Base-by-base conservation (phyloP, 106 monocot genomes). In the Chionographis japonica region DNA sequence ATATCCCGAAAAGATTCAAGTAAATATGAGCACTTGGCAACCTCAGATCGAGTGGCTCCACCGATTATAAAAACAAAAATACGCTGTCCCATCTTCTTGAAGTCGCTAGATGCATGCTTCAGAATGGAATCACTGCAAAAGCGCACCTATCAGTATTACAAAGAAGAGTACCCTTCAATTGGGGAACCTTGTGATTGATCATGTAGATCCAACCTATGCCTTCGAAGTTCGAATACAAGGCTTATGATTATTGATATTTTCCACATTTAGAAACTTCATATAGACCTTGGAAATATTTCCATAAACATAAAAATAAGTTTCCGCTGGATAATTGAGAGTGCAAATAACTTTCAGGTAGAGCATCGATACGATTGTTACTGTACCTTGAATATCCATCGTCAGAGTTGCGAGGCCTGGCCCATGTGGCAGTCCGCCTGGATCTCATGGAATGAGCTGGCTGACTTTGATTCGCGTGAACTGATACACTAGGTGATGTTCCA, bases 371-470 rank as follows among this genome's bases (percentile, higher is more conserved):
- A 13, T 12, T 54, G 10, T 27, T 13, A 40, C 20, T 36, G n/a
- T 75, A 92, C 97, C 97, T 92, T 10, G 97, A 90, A 69, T 90
- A 92, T 4, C 92, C 97, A 75, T 98, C 97, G 82, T 98, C 97
- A 74, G 97, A 98, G 77, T 46, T 63, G 8, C 87, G 87, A 55
- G 97, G 82, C 66, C 68, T 82, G 71, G 97, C 92, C 98, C 98
- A 98, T 49, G 98, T 93, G 41, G 88, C 83, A 62, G 85, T 77
- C 50, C 87, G 69, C 58, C 85, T 98, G 19, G 98, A 98, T 85
- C 98, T 87, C 87, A 93, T 83, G 54, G 98, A 98, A 12, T 91
- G 91, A 73, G 87, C 89, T 53, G 85, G 66, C 50, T 79, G 85
- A 77, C 64, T 46, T 63, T 70, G 70, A 69, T 62, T 60, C 60